phyloP scores from a whole-genome alignment of 1,284 basidiomycete species.

The Marasmius oreades region DNA sequence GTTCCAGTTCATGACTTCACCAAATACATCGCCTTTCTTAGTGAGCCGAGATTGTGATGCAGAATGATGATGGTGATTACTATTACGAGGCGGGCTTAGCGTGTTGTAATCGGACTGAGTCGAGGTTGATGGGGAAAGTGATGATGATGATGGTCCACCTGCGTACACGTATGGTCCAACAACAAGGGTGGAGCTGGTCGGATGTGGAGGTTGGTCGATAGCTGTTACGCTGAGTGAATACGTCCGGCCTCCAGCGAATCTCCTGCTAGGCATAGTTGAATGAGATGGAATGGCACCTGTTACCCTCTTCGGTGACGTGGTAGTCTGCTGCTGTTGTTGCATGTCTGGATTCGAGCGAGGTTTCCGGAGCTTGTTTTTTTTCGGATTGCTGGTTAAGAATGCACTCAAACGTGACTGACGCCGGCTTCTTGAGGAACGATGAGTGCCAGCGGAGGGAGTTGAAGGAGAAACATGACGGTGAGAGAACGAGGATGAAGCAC shows the following conservation, averaged over 20 bases:
- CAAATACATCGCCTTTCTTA: slow-evolving; percentile 53
- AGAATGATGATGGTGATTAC: neutral
- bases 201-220: slow-evolving; percentile 43
- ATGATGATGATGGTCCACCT: slow-evolving; percentile 14
- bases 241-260: slow-evolving; percentile 39
- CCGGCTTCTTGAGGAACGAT: neutral
- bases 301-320: slow-evolving; percentile 15
- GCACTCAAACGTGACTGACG: neutral
- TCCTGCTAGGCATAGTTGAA: slow-evolving; percentile 28
- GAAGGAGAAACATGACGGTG: neutral
- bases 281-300: slow-evolving; percentile 18
- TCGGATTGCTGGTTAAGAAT: neutral
- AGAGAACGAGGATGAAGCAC: neutral
- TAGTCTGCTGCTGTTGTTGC: slow-evolving; percentile 4
- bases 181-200: slow-evolving; percentile 14
- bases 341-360: slow-evolving; percentile 15
- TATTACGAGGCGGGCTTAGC: neutral
- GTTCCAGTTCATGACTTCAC: slow-evolving; percentile 61
- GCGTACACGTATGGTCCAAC: slow-evolving; percentile 29
- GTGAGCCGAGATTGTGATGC: slow-evolving; percentile 11
- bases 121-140: neutral
- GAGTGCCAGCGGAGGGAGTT: neutral
- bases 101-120: neutral
- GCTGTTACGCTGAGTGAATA: slow-evolving; percentile 79
- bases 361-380: slow-evolving; percentile 10